Evolutionary conservation across 2,329 filamentous ascomycete species (phyloP).

Genomic region (Aspergillus novoparasiticus): DNA sequence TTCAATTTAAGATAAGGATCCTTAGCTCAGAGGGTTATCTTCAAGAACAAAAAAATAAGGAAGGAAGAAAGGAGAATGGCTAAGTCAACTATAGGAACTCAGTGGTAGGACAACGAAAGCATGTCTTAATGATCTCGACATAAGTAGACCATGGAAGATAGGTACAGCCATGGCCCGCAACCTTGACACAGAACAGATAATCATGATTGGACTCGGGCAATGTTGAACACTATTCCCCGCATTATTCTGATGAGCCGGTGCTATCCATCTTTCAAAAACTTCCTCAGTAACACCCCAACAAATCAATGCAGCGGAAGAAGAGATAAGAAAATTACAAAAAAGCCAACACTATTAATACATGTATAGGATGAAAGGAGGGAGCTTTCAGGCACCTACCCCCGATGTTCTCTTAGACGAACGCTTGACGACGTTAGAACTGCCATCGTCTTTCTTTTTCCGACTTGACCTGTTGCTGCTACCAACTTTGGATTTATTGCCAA

Average conservation of each 20-base stretch:
- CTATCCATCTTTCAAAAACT: background rate
- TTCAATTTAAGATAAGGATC: background rate
- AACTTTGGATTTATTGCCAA: conserved; percentile 50
- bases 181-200: background rate
- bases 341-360: conserved; percentile 16
- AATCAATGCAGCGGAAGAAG: background rate
- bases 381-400: conserved; percentile 25
- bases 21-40: background rate
- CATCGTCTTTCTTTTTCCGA: conserved; percentile 46
- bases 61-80: background rate
- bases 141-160: background rate
- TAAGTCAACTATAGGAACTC: background rate
- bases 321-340: background rate
- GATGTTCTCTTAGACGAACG: conserved; percentile 36
- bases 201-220: background rate
- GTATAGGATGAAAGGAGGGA: conserved; percentile 2
- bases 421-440: conserved; percentile 31
- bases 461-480: conserved; percentile 40
- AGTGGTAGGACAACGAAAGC: no score
- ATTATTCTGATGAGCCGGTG: background rate
- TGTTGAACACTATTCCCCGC: background rate
- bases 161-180: background rate
- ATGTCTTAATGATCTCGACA: background rate
- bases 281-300: background rate
- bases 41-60: background rate